These are phyloP conservation scores for Globisporangium takayamanum DNA, from an alignment of 352 stramenopile genomes.

Conservation along the genomic window DNA sequence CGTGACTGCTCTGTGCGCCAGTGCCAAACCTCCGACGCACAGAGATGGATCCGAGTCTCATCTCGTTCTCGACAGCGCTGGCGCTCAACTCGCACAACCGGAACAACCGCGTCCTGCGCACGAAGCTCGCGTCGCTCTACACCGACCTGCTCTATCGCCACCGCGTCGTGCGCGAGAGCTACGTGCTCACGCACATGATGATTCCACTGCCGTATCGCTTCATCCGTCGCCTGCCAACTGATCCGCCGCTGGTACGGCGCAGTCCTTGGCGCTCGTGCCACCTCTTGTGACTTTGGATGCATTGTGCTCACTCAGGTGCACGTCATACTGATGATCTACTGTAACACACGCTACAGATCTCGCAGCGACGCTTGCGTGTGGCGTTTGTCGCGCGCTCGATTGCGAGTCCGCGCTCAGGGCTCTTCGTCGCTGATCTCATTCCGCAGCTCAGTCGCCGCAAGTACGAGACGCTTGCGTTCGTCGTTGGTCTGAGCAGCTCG, in stretches of 20 bases:
- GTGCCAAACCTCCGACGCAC: conserved; percentile 25
- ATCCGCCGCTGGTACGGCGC: conserved; percentile 7
- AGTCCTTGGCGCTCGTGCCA: not conserved
- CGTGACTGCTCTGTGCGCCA: conserved; percentile 6
- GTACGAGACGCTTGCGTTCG: conserved; percentile 71
- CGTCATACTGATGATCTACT: not conserved
- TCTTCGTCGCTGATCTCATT: conserved; percentile 65
- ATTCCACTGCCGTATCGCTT: conserved; percentile 30
- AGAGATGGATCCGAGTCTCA: conserved; percentile 45
- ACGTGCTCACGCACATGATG: conserved; percentile 41
- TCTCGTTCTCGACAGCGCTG: conserved; percentile 50
- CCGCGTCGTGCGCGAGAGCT: conserved; percentile 29
- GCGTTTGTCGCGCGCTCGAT: conserved; percentile 68
- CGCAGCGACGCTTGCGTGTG: conserved; percentile 34
- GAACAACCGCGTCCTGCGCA: conserved; percentile 65
- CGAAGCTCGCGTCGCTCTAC: conserved; percentile 46
- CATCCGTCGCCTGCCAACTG: not conserved
- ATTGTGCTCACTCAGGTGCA: not conserved
- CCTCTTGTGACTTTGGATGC: not conserved
- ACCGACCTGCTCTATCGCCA: conserved; percentile 31
- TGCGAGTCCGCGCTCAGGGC: conserved; percentile 36
- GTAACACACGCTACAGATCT: conserved; percentile 12
- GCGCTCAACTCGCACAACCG: conserved; percentile 56
- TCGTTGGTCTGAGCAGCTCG: conserved; percentile 49
- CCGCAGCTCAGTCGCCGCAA: conserved; percentile 40